phyloP scores from a whole-genome alignment of 1,284 basidiomycete species.

The Xerocomus tenax region DNA sequence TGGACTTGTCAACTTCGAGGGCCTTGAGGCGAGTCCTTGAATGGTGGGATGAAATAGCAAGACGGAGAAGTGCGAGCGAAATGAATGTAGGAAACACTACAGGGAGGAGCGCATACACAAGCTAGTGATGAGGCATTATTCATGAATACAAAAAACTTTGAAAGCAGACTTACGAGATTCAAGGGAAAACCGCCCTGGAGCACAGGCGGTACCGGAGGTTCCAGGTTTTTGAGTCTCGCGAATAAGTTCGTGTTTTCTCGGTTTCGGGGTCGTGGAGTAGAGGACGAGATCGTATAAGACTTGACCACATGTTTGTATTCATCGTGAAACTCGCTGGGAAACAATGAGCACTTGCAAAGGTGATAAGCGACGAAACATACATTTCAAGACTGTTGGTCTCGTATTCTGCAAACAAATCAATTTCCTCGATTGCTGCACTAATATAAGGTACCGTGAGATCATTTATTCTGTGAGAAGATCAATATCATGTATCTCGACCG shows the following conservation, averaged over 20 bases:
- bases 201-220: slow-evolving; percentile 53
- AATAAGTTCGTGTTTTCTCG: slow-evolving; percentile 36
- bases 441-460: slow-evolving; percentile 78
- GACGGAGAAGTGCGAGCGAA: slow-evolving; percentile 41
- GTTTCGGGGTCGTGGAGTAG: slow-evolving; percentile 22
- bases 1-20: slow-evolving; percentile 45
- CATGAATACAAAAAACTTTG: slow-evolving; percentile 1
- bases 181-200: slow-evolving; percentile 60
- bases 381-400: slow-evolving; percentile 53
- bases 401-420: slow-evolving; percentile 62
- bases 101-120: slow-evolving; percentile 50
- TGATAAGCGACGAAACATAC: slow-evolving; percentile 33
- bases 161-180: slow-evolving; percentile 52
- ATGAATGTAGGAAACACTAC: slow-evolving; percentile 56
- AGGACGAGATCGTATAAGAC: slow-evolving; percentile 38
- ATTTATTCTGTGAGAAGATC: slow-evolving; percentile 42
- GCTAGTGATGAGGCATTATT: slow-evolving; percentile 30
- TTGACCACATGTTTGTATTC: slow-evolving; percentile 50
- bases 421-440: slow-evolving; percentile 62
- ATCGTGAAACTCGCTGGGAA: slow-evolving; percentile 45
- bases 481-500: slow-evolving; percentile 5
- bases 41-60: slow-evolving; percentile 44
- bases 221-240: slow-evolving; percentile 23
- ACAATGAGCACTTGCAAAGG: slow-evolving; percentile 8
- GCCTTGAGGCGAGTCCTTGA: slow-evolving; percentile 54